Evolutionary conservation across 164 flowering plant species (phyloP), one percentile per base, ranked within the genome.

Genomic region (Houttuynia cordata): DNA sequence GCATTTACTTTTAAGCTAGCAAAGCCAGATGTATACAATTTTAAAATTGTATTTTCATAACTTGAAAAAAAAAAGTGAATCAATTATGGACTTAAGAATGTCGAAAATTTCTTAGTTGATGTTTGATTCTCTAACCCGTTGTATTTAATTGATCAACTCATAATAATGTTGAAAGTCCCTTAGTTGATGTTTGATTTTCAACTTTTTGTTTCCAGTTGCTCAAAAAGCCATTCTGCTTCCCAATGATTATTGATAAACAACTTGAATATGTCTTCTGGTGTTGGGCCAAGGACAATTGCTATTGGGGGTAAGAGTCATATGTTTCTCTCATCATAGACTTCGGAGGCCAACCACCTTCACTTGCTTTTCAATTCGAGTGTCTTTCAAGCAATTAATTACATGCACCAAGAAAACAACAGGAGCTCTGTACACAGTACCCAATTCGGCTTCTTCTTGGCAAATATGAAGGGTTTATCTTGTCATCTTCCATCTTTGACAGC

Each of bases 241-340:
- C n/a, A n/a, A n/a, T n/a, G n/a, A n/a, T n/a, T n/a, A n/a, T n/a
- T n/a, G n/a, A n/a, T n/a, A n/a, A n/a, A n/a, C n/a, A n/a, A 24
- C 10, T n/a, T 24, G 15, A 34, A 51, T n/a, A n/a, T 61, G 63
- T 51, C 63, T 61, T 51, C 24, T 23, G 30, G 15, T 54, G 37
- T 24, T 24, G 30, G 18, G 57, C 24, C 57, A 23, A 54, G 30
- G 57, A 54, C 57, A 54, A 54, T 20, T 21, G 49, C 22, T 19
- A 15, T 18, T 59, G 17, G 52, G 62, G n/a, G 45, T 22, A 47
- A 50, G 56, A 61, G 63, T 53, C 63, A 30, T 50, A 56, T 20
- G 20, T 58, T 41, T 7, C 41, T 41, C n/a, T 22, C 51, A 7
- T 30, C 42, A 18, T 5, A 61, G 41, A 3, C 22, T 6, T 24